Evolutionary conservation across 2,329 filamentous ascomycete genomes (phyloP), one percentile per base, ranked within the genome.

Genomic region (Parafenestella ontariensis): DNA sequence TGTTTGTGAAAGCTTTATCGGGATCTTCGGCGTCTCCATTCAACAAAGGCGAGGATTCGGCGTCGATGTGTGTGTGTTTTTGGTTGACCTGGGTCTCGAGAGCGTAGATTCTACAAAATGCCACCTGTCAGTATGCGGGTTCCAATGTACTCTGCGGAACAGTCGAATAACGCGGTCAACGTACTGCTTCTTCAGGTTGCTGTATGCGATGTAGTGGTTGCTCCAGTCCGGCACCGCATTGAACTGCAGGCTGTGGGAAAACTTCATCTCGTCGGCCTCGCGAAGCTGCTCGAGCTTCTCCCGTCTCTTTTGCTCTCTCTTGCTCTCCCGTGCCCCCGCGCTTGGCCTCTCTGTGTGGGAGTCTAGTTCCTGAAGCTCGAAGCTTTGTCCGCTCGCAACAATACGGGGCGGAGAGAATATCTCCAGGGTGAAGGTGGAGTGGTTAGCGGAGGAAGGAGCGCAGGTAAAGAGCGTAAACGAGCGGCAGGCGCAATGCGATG

Each of bases 201-300:
- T 97, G 79, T 99, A 99, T 56, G 93, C 91, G 73, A 99, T 96
- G 78, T 99, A 99, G 78, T 98, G 88, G 70, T 89, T 93, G 81
- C 92, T 97, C 95, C 95, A 99, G 79, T 99, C 95, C n/a, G 95
- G 95, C 68, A 99, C 95, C 61, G 95, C 93, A 81, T 99, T 99
- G 81, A 99, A 99, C 82, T 99, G 95, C 68, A 99, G 89, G 79
- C 94, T 98, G 77, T 99, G 95, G 17, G 94, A 98, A 83, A 99
- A 99, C 88, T 98, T 98, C 95, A 99, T 99, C 73, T 92, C 91
- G 87, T 90, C 88, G 64, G 83, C 85, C 66, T 88, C 82, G 67
- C 90, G 85, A 69, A 93, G 87, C 83, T 85, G 85, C 71, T 81
- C 81, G 75, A 86, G 84, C 81, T 92, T 92, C 75, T 83, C 81